Evolutionary conservation across 306 rosid genomes (phyloP), one percentile per base, ranked within the genome.

Genomic region (Prosopis cineraria): DNA sequence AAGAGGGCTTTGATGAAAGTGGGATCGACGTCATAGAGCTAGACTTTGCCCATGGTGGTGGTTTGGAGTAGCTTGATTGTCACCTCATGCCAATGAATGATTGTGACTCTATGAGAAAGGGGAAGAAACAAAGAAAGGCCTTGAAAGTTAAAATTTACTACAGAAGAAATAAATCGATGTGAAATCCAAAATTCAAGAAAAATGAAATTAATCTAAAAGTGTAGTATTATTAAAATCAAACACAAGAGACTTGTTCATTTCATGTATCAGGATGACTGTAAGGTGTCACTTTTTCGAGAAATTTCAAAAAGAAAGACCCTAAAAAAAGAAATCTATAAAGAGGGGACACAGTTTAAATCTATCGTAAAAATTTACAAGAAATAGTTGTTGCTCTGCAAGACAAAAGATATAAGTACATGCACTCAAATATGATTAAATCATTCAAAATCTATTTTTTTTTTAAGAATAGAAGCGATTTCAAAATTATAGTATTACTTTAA

Each of bases 21-120:
- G 0, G 86, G 90, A 64, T 87, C 95, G 43, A 89, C 82, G 13
- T 86, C 86, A 68, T 88, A 90, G 37, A 92, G 90, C 0, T 89
- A 76, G 80, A 90, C 62, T 70, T 81, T 86, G 2, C 62, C 68
- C 19, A 92, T 78, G 9, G 90, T 6, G 2, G 91, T 92, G 7
- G 91, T 87, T 1, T 79, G 80, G 72, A 92, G 86, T 13, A 91
- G 89, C 34, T 72, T 75, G 0, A 82, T 84, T 0, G 95, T 85
- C 34, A 81, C 59, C 3, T 39, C 16, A 92, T 81, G 40, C 95
- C 95, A 78, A 92, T 77, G 82, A 90, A 90, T 4, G 93, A 82
- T 55, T 90, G 90, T 6, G 95, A 88, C 4, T 68, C 95, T 92
- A 88, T 47, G 19, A 11, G 24, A 31, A n/a, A 45, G 3, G n/a